Evolutionary conservation across 352 stramenopile species (phyloP).

Genomic region (Pythium diclinum): DNA sequence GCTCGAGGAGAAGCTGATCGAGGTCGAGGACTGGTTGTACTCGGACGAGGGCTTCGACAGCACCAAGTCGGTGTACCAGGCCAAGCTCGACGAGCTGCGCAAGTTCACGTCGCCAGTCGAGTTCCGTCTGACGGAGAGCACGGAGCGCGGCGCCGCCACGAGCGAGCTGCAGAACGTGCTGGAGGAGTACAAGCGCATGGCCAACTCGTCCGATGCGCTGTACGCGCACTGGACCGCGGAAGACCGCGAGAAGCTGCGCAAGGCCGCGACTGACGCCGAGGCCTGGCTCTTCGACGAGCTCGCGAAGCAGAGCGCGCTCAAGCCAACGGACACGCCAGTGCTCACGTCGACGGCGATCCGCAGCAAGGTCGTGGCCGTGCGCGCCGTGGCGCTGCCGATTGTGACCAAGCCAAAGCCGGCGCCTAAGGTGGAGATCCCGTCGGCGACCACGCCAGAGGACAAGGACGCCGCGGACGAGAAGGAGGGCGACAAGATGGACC

Average conservation of each 20-base stretch:
- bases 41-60: slow-evolving; percentile 98
- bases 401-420: slow-evolving; percentile 96
- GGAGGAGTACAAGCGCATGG: slow-evolving; percentile 94
- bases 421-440: slow-evolving; percentile 71
- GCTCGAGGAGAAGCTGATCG: slow-evolving; percentile 88
- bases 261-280: slow-evolving; percentile 86
- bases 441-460: slow-evolving; percentile 31
- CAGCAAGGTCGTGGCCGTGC: slow-evolving; percentile 89
- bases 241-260: slow-evolving; percentile 92
- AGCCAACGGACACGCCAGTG: slow-evolving; percentile 85
- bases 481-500: slow-evolving; percentile 82
- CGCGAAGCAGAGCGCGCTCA: slow-evolving; percentile 91
- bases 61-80: slow-evolving; percentile 95
- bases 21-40: slow-evolving; percentile 98
- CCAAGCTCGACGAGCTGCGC: slow-evolving; percentile 94
- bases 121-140: slow-evolving; percentile 89
- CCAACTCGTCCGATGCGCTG: slow-evolving; percentile 90
- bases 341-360: slow-evolving; percentile 90
- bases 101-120: slow-evolving; percentile 93
- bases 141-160: slow-evolving; percentile 85
- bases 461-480: slow-evolving; percentile 42
- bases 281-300: slow-evolving; percentile 96
- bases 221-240: slow-evolving; percentile 96
- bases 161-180: slow-evolving; percentile 90
- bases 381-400: slow-evolving; percentile 89